Evolutionary conservation across 768 basidiomycete genomes (phyloP).

Genomic region (Saitozyma sp.): DNA sequence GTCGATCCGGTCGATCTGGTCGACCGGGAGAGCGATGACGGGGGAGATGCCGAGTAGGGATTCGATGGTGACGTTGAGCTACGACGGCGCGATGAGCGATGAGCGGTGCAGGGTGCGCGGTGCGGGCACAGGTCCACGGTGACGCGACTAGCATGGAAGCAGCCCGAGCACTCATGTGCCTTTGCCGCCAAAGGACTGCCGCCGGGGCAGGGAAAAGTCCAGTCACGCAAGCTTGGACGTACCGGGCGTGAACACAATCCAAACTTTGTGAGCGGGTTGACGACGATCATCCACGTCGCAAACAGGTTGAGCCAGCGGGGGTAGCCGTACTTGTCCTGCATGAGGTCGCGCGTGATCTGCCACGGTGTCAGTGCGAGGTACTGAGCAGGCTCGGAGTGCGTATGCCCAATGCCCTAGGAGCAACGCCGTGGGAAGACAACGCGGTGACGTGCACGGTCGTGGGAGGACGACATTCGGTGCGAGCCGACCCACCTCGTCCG

Average conservation of each 20-base stretch:
- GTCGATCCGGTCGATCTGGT: too few species aligned
- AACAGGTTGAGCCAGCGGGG: conserved; percentile 68
- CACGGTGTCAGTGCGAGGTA: too few species aligned
- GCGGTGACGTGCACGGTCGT: too few species aligned
- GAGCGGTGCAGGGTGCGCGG: too few species aligned
- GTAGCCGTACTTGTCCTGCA: conserved; percentile 63
- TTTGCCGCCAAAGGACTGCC: conserved; percentile 1
- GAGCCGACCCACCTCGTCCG: conserved; percentile 66
- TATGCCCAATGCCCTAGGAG: too few species aligned
- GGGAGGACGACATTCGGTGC: background rate
- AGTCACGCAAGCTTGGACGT: conserved; percentile 37
- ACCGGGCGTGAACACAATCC: conserved; percentile 79
- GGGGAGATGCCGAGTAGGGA: conserved; percentile 60
- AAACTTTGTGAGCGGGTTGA: conserved; percentile 66
- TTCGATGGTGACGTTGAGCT: conserved; percentile 82
- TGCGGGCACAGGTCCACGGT: too few species aligned
- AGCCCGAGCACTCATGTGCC: background rate
- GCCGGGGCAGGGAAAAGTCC: too few species aligned
- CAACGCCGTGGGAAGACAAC: too few species aligned
- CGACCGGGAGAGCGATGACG: too few species aligned
- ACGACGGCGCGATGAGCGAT: conserved; percentile 1
- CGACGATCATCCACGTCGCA: conserved; percentile 78
- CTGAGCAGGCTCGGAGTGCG: background rate
- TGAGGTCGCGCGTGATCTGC: conserved; percentile 79
- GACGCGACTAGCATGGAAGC: too few species aligned